Conservation (phyloP, 2,329 filamentous ascomycete species). For the Microsporum audouinii region DNA sequence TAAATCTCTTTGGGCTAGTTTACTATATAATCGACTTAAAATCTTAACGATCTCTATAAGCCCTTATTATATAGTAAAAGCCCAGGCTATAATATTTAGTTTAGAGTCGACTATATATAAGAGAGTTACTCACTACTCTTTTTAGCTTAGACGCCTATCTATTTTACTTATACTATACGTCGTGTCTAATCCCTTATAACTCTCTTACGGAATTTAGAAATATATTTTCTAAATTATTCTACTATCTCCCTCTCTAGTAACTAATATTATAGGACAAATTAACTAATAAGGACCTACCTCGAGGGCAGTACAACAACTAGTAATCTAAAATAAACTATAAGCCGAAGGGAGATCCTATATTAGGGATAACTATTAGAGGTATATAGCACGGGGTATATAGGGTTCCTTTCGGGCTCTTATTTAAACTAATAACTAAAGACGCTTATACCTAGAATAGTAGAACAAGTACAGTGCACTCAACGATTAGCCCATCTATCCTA, state of each 20-base stretch:
- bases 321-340: not conserved
- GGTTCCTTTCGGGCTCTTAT: too few species aligned
- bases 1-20: too few species aligned
- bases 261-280: not conserved
- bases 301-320: not conserved
- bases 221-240: not conserved
- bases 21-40: not conserved
- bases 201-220: not conserved
- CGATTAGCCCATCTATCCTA: too few species aligned
- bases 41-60: not conserved
- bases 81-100: not conserved
- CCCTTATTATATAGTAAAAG: not conserved
- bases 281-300: not conserved
- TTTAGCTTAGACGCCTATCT: not conserved
- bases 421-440: too few species aligned
- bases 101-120: not conserved
- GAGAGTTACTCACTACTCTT: not conserved
- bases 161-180: not conserved
- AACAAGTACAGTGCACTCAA: too few species aligned
- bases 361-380: too few species aligned
- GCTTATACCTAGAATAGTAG: too few species aligned
- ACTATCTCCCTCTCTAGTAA: not conserved
- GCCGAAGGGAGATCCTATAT: not conserved
- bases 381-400: too few species aligned
- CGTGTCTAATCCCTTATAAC: not conserved